phyloP scores from a whole-genome alignment of 2,329 filamentous ascomycete species.

The Nothophaeocryptopus gaeumannii region DNA sequence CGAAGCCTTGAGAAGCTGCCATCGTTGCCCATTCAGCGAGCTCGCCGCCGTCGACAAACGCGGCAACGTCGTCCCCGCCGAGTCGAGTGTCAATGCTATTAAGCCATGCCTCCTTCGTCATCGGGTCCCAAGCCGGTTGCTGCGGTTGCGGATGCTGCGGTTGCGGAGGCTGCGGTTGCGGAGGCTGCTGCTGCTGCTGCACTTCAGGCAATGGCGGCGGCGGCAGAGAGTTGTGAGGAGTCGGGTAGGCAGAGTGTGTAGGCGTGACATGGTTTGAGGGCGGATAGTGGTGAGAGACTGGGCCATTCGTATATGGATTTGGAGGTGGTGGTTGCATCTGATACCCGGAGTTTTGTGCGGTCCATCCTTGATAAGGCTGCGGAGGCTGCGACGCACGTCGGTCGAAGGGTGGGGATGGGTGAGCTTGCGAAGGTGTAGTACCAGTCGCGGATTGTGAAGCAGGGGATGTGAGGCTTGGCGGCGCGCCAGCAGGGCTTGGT shows the following conservation, averaged over 20 bases:
- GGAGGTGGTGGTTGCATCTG: conserved; percentile 23
- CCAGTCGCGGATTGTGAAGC: conserved; percentile 24
- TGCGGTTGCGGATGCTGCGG: conserved; percentile 10
- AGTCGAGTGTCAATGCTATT: conserved; percentile 37
- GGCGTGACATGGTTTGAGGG: conserved; percentile 10
- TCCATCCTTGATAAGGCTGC: conserved; percentile 22
- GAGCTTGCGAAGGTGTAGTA: conserved; percentile 27
- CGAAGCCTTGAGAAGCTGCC: conserved; percentile 23
- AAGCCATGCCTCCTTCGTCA: conserved; percentile 36
- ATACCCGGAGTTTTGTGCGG: conserved; percentile 21
- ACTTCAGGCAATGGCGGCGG: conserved; percentile 10
- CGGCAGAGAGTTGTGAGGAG: conserved; percentile 10
- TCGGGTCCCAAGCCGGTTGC: conserved; percentile 26
- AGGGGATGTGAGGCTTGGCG: conserved; percentile 30
- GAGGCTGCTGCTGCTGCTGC: conserved; percentile 11
- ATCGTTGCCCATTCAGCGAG: conserved; percentile 34
- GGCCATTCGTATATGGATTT: conserved; percentile 23
- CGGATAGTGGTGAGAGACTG: conserved; percentile 13
- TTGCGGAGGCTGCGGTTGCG: conserved; percentile 10
- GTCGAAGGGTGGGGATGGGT: conserved; percentile 26
- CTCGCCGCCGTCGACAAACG: conserved; percentile 40
- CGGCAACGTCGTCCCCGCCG: conserved; percentile 41
- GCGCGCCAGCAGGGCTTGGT: conserved; percentile 17
- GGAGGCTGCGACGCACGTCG: conserved; percentile 14
- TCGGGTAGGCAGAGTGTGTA: conserved; percentile 11